Evolutionary conservation across 257 asterid species (phyloP), one percentile per base, ranked within the genome.

Genomic region (Solanum corneliomulleri): DNA sequence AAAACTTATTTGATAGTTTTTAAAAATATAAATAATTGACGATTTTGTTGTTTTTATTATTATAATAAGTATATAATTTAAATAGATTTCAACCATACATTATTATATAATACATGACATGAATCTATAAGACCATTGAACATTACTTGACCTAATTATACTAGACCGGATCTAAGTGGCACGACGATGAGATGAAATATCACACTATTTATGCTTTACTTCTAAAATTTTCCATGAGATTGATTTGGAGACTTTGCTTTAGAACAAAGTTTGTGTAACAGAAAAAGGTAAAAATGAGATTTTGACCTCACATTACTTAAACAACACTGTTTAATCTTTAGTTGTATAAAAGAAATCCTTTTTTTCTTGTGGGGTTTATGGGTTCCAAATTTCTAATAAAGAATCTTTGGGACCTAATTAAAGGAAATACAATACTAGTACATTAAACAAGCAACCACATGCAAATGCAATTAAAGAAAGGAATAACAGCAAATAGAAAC

Each of bases 331-430:
- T 80, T 80, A 80, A 80, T 62, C 84, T 16, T 47, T 80, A 80
- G 66, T 47, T 80, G 66, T 47, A 33, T 44, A 44, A 80, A 47
- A 27, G 9, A 29, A 27, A 27, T 27, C 15, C 16, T 9, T 6
- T 80, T 21, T 80, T 27, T 1, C 25, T 16, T 47, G 66, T 78
- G 66, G 27, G 18, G 62, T 78, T 27, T 78, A 23, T 25, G 27
- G 41, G 60, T 45, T 78, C 20, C 27, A 27, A 78, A 72, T 35
- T 72, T 72, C 42, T 62, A 84, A 15, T 60, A 45, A 37, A 84
- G 86, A 84, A 84, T 64, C 80, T 84, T 84, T 84, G 37, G 87
- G 80, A 39, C 87, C 87, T 35, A 84, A 64, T 64, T 84, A 64
- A 84, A 37, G 44, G 27, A 60, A 12, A 64, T 21, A 9, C 27